Base-by-base conservation (phyloP, 176 grass and related monocot species). In the Eragrostis nindensis region DNA sequence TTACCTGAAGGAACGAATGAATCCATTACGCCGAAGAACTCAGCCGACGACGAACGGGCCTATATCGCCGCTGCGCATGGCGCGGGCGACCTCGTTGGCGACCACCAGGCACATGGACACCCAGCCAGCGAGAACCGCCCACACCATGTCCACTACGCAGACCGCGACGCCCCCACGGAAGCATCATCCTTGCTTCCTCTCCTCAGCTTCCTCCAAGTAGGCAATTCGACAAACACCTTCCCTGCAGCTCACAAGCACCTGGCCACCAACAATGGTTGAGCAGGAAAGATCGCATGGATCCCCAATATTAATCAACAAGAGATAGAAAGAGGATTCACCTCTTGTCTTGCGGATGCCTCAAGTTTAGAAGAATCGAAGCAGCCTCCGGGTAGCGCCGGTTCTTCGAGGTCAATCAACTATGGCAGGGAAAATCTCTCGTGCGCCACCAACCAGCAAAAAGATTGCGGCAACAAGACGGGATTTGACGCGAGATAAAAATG, bases 21-120 rank as follows among this genome's bases (percentile, higher is more conserved):
- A 10, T 7, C 19, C 40, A 3, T 30, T 56, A 24, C 12, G 6
- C 5, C 18, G 18, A 55, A 70, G 2, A 78, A 50, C 54, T 96
- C 71, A 97, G 0, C 94, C 94, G 16, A 93, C 87, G 11, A 86
- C 27, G 27, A 91, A 90, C 9, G 91, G 89, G 71, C 87, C 85
- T 22, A 97, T 84, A 62, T 94, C 89, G 4, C 87, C 83, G 5
- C n/a, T 73, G 1, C 91, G 78, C 83, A 97, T 81, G 30, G 43
- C 92, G 27, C 76, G 75, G 38, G 92, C 94, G 13, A 97, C 76
- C 85, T 94, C 94, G 52, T 90, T 67, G 62, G 94, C 92, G 76
- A 97, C 47, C 16, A 88, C 40, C 38, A 97, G 40, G 77, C 89
- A 97, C 1, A 83, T 85, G 12, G 94, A 92, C 24, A 97, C 82